Evolutionary conservation across 768 basidiomycete genomes (phyloP).

Genomic region (Kwoniella botswanensis): DNA sequence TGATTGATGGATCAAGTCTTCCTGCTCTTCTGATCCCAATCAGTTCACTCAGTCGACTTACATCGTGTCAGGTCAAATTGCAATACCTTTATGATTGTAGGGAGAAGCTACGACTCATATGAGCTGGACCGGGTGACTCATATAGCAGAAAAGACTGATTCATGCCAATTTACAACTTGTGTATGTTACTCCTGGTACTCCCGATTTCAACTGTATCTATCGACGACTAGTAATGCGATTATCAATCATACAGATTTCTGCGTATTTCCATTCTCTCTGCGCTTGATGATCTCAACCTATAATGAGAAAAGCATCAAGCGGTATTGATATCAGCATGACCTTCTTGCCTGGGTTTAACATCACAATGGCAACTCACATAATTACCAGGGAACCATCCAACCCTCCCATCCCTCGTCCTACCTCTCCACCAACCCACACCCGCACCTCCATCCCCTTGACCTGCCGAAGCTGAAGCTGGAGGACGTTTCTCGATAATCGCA

Average conservation of each 20-base stretch:
- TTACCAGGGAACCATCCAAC: constrained; percentile 94
- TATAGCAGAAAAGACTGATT: too few species aligned
- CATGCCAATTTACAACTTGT: too few species aligned
- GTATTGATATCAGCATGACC: background rate
- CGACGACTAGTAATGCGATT: background rate
- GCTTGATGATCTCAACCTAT: constrained; percentile 12
- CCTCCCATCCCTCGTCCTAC: constrained; percentile 85
- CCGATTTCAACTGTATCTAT: background rate
- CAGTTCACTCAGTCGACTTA: too few species aligned
- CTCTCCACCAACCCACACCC: constrained; percentile 91
- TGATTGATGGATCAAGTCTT: too few species aligned
- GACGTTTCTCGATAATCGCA: constrained; percentile 81
- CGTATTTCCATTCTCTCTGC: background rate
- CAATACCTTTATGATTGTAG: too few species aligned
- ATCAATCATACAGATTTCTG: background rate
- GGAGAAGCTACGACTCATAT: too few species aligned
- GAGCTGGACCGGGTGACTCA: too few species aligned
- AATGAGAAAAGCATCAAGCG: background rate
- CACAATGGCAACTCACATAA: constrained; percentile 65
- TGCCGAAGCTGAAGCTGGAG: constrained; percentile 58
- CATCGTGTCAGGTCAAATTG: too few species aligned
- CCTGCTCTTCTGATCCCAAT: too few species aligned
- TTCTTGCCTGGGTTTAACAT: background rate
- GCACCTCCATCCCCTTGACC: constrained; percentile 72
- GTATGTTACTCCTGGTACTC: background rate